These are phyloP conservation scores for Patellaria atrata DNA, from an alignment of 495 filamentous ascomycete genomes.

Conservation along the genomic window DNA sequence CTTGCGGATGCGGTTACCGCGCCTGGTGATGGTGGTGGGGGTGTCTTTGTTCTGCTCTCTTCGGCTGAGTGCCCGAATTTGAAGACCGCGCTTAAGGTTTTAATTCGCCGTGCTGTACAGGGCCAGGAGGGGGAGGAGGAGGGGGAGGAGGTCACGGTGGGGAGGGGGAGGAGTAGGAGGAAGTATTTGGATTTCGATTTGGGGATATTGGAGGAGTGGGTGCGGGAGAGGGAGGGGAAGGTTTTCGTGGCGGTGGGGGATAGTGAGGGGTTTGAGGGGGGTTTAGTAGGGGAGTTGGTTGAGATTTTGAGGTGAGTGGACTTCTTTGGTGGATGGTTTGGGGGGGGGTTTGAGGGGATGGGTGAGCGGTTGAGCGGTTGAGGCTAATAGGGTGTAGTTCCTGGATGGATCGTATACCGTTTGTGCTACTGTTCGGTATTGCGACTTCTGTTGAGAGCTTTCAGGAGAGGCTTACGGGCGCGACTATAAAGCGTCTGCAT, in stretches of 20 bases:
- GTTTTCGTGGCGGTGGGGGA: slow-evolving; percentile 73
- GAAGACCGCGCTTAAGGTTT: slow-evolving; percentile 66
- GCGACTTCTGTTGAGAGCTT: slow-evolving; percentile 86
- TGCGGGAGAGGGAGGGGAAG: slow-evolving; percentile 40
- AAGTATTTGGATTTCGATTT: slow-evolving; percentile 85
- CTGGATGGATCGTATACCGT: slow-evolving; percentile 81
- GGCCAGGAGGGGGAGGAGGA: slow-evolving; percentile 36
- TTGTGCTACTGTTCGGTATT: slow-evolving; percentile 74
- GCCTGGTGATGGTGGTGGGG: slow-evolving; percentile 31
- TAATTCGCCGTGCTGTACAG: slow-evolving; percentile 60
- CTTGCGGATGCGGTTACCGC: slow-evolving; percentile 39
- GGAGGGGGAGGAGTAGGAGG: slow-evolving; percentile 34
- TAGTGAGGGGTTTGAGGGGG: slow-evolving; percentile 79
- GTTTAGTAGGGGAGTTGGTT: slow-evolving; percentile 64
- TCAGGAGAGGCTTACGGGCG: slow-evolving; percentile 66
- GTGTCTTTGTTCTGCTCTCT: slow-evolving; percentile 49
- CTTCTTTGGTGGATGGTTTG: too few relatives aligned
- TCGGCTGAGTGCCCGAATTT: slow-evolving; percentile 70
- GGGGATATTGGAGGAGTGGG: slow-evolving; percentile 56
- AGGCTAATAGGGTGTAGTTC: slow-evolving; percentile 37
- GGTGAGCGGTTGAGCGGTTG: neutral
- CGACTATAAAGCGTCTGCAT: slow-evolving; percentile 51
- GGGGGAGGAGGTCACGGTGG: slow-evolving; percentile 35
- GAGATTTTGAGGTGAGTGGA: slow-evolving; percentile 56
- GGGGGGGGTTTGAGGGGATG: too few relatives aligned